Evolutionary conservation across 2,329 filamentous ascomycete species (phyloP).

Genomic region (Chaetomiaceae sp.): DNA sequence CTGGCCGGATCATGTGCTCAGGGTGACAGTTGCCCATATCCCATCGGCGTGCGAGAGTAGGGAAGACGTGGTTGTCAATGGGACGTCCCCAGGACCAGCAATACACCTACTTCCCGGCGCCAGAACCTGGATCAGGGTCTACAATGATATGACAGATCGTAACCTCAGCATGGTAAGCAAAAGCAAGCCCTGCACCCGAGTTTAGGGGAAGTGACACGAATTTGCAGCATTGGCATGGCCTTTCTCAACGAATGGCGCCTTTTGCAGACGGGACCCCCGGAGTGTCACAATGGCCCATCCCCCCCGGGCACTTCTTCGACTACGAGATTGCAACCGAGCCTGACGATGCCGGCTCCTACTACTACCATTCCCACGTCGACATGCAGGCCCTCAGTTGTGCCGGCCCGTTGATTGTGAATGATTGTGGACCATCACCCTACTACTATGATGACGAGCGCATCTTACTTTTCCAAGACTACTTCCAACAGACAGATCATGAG

Average conservation of each 20-base stretch:
- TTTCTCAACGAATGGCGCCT: constrained; percentile 54
- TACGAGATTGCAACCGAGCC: constrained; percentile 55
- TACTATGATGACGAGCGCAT: constrained; percentile 59
- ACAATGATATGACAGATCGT: constrained; percentile 49
- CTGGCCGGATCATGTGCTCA: constrained; percentile 44
- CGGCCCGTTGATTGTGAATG: constrained; percentile 57
- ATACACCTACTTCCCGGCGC: constrained; percentile 43
- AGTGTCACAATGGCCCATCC: constrained; percentile 63
- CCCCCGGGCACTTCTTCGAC: constrained; percentile 59
- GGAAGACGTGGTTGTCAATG: constrained; percentile 46
- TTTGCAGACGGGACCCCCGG: constrained; percentile 61
- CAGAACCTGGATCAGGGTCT: constrained; percentile 53
- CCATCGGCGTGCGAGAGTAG: constrained; percentile 41
- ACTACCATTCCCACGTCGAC: constrained; percentile 64
- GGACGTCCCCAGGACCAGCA: constrained; percentile 47
- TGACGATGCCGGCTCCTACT: constrained; percentile 59
- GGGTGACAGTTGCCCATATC: constrained; percentile 40
- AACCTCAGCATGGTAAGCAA: constrained; percentile 54
- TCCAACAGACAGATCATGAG: constrained; percentile 46
- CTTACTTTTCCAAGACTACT: constrained; percentile 54
- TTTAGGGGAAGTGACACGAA: constrained; percentile 2
- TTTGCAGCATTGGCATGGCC: constrained; percentile 62
- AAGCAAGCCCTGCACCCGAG: too few relatives aligned
- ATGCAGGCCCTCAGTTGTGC: constrained; percentile 57
- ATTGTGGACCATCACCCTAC: constrained; percentile 46